A percentile compares a stretch with the other conserved stretches of the same genome.
Conservation (phyloP, 257 asterid species). For the Salvia miltiorrhiza region DNA sequence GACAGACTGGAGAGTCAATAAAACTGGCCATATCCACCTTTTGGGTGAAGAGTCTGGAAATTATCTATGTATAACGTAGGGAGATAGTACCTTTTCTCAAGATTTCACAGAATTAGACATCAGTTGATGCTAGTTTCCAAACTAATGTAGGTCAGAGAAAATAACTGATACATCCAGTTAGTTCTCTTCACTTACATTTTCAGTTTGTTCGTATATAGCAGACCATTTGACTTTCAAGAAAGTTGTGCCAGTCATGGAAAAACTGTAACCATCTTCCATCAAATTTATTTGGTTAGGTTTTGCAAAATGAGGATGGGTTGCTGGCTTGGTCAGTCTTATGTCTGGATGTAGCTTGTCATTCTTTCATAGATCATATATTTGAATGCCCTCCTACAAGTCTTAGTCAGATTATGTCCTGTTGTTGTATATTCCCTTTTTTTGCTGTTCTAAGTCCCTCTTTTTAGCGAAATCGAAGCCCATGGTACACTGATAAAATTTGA, state of each 20-base stretch:
- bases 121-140: neutral
- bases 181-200: neutral
- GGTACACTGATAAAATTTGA: neutral
- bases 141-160: neutral
- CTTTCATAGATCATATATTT: too few relatives aligned
- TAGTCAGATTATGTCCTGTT: neutral
- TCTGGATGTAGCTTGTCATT: neutral
- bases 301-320: neutral
- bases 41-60: too few relatives aligned
- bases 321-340: neutral
- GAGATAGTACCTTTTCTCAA: neutral
- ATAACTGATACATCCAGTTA: neutral
- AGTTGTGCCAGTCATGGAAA: neutral
- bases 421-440: neutral
- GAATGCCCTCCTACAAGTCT: too few relatives aligned
- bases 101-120: neutral
- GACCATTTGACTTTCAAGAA: neutral
- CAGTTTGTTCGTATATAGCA: neutral
- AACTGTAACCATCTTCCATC: neutral
- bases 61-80: neutral
- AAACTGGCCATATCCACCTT: neutral
- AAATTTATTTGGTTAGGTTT: too few relatives aligned
- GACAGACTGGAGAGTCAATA: too few relatives aligned
- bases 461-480: neutral
- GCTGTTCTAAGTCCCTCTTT: neutral